Percentiles rank a stretch among this genome's conserved stretches.
Evolutionary conservation across 2,329 filamentous ascomycete species (phyloP).

Genomic region (Biscogniauxia mediterranea): DNA sequence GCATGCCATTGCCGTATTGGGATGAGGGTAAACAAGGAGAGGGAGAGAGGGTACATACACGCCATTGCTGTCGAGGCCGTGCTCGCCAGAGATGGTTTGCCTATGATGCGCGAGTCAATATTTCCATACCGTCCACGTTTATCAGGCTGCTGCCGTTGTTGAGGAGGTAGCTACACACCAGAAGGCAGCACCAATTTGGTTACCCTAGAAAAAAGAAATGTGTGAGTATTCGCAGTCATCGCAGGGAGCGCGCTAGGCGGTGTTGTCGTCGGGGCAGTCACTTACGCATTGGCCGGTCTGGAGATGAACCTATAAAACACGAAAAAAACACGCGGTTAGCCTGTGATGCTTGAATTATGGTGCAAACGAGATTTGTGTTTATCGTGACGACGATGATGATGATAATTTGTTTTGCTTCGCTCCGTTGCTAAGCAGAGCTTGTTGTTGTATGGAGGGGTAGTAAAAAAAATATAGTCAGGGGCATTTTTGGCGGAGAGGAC

Average conservation of each 20-base stretch:
- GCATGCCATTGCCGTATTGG: neutral
- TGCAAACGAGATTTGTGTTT: constrained; percentile 25
- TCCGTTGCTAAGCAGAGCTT: neutral
- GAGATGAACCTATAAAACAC: constrained; percentile 80
- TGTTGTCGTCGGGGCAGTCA: constrained; percentile 31
- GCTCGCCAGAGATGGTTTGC: constrained; percentile 85
- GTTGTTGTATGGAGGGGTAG: constrained; percentile 20
- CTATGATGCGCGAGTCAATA: constrained; percentile 44
- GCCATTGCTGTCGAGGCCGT: constrained; percentile 96
- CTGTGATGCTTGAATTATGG: neutral
- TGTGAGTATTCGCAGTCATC: constrained; percentile 19
- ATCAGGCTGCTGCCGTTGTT: neutral
- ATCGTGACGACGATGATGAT: neutral
- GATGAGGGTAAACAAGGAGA: neutral
- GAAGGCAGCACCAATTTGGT: constrained; percentile 99
- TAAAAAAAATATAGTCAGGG: constrained; percentile 29
- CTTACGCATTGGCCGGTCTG: constrained; percentile 99
- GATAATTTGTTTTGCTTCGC: neutral
- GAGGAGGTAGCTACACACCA: constrained; percentile 57
- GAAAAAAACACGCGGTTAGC: constrained; percentile 55
- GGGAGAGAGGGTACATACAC: constrained; percentile 61
- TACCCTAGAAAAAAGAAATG: constrained; percentile 66
- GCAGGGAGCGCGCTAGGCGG: constrained; percentile 20
- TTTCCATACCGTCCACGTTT: constrained; percentile 3
- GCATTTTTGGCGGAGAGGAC: constrained; percentile 35